Evolutionary conservation across 495 filamentous ascomycete genomes (phyloP), one percentile per base, ranked within the genome.

Genomic region (Copromyces sp.): DNA sequence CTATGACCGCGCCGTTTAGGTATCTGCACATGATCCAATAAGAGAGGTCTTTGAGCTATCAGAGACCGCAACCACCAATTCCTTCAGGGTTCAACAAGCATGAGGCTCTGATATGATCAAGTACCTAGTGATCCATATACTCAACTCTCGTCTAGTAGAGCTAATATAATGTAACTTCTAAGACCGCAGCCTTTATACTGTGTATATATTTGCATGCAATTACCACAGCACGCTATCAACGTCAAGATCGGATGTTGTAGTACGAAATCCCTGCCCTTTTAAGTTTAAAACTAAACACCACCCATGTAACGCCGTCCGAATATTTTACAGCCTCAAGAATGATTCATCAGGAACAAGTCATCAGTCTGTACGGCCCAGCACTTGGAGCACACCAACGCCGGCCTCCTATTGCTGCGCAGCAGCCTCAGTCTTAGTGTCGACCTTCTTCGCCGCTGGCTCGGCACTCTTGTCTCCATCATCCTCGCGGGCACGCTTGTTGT

Each of bases 401-500:
- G 29, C 29, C 29, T 17, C 29, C 29, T 65, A 65, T 65, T 65
- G 53, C 29, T 65, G 24, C 53, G 32, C 47, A 11, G 20, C 47
- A 59, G 47, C 9, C 24, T 59, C 53, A 65, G 53, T 17, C 53
- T 65, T 65, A 16, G 47, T 59, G 47, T 59, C 47, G 20, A 59
- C 47, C 47, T 59, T 59, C 47, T 59, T 88, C 2, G 85, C 78
- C 11, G 83, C 78, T 9, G 80, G 81, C 41, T 78, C 78, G 29
- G 73, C 77, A n/a, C 69, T 29, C 53, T 65, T 73, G 45, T 69
- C 73, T 44, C 44, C 74, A 38, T 84, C 82, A 12, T 81, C 83
- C 53, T 86, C 85, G 37, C 83, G 82, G 14, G 76, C 72, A 37
- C 85, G 83, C 77, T 86, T 86, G 71, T 78, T 78, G 71, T 82